These are phyloP conservation scores for Kodamaea fungicola DNA, from an alignment of 1,139 yeast species.

Conservation along the genomic window DNA sequence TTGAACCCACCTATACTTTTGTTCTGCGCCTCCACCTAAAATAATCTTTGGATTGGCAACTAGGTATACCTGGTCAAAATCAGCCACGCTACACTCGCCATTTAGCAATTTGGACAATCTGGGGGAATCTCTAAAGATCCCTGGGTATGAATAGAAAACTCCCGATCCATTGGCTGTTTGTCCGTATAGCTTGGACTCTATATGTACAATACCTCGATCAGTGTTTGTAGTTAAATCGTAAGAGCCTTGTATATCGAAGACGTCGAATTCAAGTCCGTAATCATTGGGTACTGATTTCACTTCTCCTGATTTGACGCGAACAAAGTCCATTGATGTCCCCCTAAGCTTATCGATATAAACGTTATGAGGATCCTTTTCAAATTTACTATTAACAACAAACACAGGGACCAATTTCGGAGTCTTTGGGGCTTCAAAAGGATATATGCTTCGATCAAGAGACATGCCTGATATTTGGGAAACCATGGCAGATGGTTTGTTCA, in stretches of 20 bases:
- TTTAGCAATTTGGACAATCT: slow-evolving; percentile 31
- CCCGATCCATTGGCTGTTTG: slow-evolving; percentile 37
- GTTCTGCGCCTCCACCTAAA: slow-evolving; percentile 36
- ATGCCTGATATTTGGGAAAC: not conserved
- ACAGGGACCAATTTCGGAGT: slow-evolving; percentile 30
- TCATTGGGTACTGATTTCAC: slow-evolving; percentile 27
- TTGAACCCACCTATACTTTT: slow-evolving; percentile 46
- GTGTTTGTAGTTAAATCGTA: slow-evolving; percentile 43
- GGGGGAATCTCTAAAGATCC: slow-evolving; percentile 38
- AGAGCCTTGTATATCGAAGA: slow-evolving; percentile 29
- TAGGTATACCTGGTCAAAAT: slow-evolving; percentile 45
- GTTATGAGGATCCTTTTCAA: slow-evolving; percentile 14
- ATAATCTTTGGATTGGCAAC: slow-evolving; percentile 41
- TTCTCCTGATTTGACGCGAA: slow-evolving; percentile 24
- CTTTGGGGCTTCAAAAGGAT: slow-evolving; percentile 14
- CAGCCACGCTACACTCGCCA: slow-evolving; percentile 23
- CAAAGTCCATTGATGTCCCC: slow-evolving; percentile 18
- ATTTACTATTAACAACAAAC: slow-evolving; percentile 24
- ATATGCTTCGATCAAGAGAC: slow-evolving; percentile 7
- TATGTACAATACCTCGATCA: slow-evolving; percentile 26
- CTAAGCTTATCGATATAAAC: slow-evolving; percentile 16
- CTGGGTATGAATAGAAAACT: slow-evolving; percentile 42
- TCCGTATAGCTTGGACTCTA: slow-evolving; percentile 50
- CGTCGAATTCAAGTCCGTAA: slow-evolving; percentile 28
- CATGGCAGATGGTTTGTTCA: too few species aligned